Evolutionary conservation across 2,329 filamentous ascomycete species (phyloP).

Genomic region (Fusarium staphyleae): DNA sequence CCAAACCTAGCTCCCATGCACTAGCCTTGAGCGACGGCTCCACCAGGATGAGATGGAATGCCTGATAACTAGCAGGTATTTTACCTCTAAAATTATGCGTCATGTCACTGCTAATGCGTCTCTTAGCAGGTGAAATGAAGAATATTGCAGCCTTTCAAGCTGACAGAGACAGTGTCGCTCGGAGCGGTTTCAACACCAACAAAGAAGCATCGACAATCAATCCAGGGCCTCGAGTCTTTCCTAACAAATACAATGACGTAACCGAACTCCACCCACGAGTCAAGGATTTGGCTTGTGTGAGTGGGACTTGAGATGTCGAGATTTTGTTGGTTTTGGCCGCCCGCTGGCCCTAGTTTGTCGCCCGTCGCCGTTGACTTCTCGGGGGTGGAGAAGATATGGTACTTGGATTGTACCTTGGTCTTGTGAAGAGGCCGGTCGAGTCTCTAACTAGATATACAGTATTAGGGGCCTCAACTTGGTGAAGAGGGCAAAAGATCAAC

Average conservation of each 20-base stretch:
- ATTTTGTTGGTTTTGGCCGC: slow-evolving; percentile 8
- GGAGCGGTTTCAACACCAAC: not conserved
- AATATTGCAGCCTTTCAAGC: not conserved
- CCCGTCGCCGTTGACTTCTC: not conserved
- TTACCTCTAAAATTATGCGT: not conserved
- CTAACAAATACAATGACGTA: slow-evolving; percentile 31
- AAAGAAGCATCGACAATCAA: not conserved
- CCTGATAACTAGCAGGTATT: not conserved
- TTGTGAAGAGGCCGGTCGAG: not conserved
- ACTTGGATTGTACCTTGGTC: slow-evolving; percentile 23
- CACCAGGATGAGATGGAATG: not conserved
- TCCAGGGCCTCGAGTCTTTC: not conserved
- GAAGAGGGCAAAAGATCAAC: slow-evolving; percentile 16
- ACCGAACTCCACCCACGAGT: slow-evolving; percentile 21
- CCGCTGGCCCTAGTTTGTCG: not conserved
- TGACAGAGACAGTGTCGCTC: not conserved
- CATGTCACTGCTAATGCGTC: too few species aligned
- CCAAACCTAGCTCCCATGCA: slow-evolving; percentile 17
- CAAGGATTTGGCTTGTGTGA: slow-evolving; percentile 26
- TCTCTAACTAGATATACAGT: too few species aligned
- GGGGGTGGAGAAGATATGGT: slow-evolving; percentile 20
- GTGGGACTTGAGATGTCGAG: slow-evolving; percentile 26
- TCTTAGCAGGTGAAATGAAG: not conserved
- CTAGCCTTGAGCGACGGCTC: slow-evolving; percentile 2
- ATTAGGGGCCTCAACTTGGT: slow-evolving; percentile 16